Evolutionary conservation across 2,329 filamentous ascomycete species (phyloP).

Genomic region (Thermomyces lanuginosus): DNA sequence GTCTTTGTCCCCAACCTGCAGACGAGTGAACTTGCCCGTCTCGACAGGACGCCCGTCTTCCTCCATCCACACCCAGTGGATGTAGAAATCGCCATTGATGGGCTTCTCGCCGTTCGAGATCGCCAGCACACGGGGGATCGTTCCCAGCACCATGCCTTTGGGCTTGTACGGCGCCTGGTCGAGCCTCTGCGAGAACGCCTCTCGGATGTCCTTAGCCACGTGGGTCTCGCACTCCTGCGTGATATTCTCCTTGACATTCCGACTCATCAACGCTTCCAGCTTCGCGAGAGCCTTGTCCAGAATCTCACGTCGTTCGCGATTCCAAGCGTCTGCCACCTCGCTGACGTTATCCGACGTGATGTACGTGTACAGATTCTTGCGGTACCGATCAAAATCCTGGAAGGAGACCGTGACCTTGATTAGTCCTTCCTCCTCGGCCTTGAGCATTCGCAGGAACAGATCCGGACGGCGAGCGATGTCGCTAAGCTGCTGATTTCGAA

Average conservation of each 20-base stretch:
- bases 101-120: constrained; percentile 74
- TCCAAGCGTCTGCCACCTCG: constrained; percentile 89
- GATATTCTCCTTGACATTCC: constrained; percentile 85
- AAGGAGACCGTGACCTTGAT: constrained; percentile 71
- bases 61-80: constrained; percentile 84
- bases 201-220: constrained; percentile 71
- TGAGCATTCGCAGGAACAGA: constrained; percentile 90
- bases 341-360: constrained; percentile 94
- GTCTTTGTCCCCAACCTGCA: constrained; percentile 50
- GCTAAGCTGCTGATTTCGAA: constrained; percentile 70
- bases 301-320: constrained; percentile 68
- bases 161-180: constrained; percentile 95
- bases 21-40: constrained; percentile 69
- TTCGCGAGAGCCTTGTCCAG: constrained; percentile 67
- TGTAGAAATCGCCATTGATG: constrained; percentile 50
- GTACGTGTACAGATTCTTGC: constrained; percentile 58
- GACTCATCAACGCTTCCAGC: constrained; percentile 67
- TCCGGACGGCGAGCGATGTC: constrained; percentile 74
- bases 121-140: constrained; percentile 69
- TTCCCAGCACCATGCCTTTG: constrained; percentile 78
- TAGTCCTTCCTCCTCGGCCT: constrained; percentile 84
- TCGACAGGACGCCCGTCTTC: constrained; percentile 82
- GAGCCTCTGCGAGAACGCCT: constrained; percentile 74
- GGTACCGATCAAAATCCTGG: constrained; percentile 60
- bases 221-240: constrained; percentile 88